Evolutionary conservation across 176 grass and related monocot species (phyloP).

Genomic region (Puya raimondii): DNA sequence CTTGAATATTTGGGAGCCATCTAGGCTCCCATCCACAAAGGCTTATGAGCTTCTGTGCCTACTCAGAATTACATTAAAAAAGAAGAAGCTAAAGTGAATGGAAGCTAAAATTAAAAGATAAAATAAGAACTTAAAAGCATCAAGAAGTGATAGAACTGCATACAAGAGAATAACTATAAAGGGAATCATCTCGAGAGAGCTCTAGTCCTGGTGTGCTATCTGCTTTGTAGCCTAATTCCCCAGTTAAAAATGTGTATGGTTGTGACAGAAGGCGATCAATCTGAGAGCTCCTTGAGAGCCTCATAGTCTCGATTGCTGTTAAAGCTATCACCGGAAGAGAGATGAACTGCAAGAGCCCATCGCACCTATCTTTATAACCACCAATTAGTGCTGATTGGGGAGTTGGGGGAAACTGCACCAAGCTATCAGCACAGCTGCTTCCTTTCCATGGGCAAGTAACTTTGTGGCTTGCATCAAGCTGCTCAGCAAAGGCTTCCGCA

Average conservation of each 20-base stretch:
- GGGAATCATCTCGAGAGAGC: slow-evolving; percentile 40
- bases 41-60: slow-evolving; percentile 95
- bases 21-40: slow-evolving; percentile 98
- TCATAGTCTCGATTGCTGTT: slow-evolving; percentile 84
- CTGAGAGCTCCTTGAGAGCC: slow-evolving; percentile 47
- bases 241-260: slow-evolving; percentile 53
- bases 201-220: slow-evolving; percentile 48
- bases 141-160: slow-evolving; percentile 11
- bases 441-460: slow-evolving; percentile 81
- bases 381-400: slow-evolving; percentile 58
- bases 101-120: slow-evolving; percentile 14
- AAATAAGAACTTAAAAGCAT: slow-evolving; percentile 12
- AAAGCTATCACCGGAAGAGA: slow-evolving; percentile 71
- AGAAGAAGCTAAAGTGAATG: slow-evolving; percentile 15
- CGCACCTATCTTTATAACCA: slow-evolving; percentile 87
- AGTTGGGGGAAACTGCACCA: slow-evolving; percentile 81
- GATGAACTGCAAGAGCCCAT: slow-evolving; percentile 78
- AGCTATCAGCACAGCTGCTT: slow-evolving; percentile 81
- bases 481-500: slow-evolving; percentile 61
- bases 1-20: slow-evolving; percentile 97
- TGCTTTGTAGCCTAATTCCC: slow-evolving; percentile 55
- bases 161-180: slow-evolving; percentile 66
- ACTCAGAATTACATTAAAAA: slow-evolving; percentile 24
- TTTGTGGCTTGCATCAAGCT: slow-evolving; percentile 65
- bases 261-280: slow-evolving; percentile 70